Evolutionary conservation across 192 early-diverging fungal genomes (phyloP), one percentile per base, ranked within the genome.

Genomic region (Rhizophlyctis rosea): DNA sequence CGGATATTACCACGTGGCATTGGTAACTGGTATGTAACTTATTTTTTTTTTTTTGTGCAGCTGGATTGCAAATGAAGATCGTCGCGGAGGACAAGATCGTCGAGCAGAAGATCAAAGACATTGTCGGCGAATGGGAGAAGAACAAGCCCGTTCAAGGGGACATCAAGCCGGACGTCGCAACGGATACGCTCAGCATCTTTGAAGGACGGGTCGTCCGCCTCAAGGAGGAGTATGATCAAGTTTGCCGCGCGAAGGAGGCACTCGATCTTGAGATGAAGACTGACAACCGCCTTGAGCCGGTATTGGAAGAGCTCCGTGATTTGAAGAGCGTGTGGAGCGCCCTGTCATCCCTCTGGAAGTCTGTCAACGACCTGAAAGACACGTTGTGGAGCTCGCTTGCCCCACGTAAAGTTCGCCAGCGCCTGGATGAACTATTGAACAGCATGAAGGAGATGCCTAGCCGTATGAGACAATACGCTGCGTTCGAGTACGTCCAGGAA

Each of bases 391-490:
- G 85, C 24, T 78, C 88, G 9, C 84, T 91, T 31, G 90, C 87
- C 1, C 92, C 94, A 54, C 90, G 96, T 63, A 97, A 94, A 73
- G 76, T 95, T 4, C 88, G 94, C 50, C 87, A 87, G 69, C 86
- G 84, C 58, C 82, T 99, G 49, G 94, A 98, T 68, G 76, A 74
- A 21, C 81, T 97, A 25, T 69, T 96, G 29, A 72, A 75, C 47
- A 81, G 85, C 31, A 91, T 90, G 21, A 96, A 95, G 72, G 89
- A 94, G 58, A 86, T 98, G 87, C 93, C 92, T n/a, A 91, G 85
- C 79, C 88, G 90, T 49, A 95, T 97, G 90, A 86, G 95, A 18
- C 90, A 93, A 69, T 99, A 99, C 80, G 91, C 91, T 2, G 95
- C 98, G 0, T 98, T 90, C 62, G 93, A 98, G 68, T 92, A 90